Conservation (phyloP, 106 monocot genomes). For the Platanthera guangdongensis region DNA sequence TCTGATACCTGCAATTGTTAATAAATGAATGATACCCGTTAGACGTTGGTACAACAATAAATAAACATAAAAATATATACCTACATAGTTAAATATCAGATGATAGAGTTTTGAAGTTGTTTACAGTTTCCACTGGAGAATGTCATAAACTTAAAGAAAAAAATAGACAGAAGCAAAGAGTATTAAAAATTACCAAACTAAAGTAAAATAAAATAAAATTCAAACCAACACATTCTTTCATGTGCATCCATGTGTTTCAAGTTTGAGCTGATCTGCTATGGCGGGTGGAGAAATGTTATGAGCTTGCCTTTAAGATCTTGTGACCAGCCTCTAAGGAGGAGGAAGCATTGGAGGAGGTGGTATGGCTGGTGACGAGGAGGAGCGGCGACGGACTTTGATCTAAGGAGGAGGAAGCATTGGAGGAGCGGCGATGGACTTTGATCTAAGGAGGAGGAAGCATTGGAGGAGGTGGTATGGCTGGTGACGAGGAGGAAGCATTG, state of each 20-base stretch:
- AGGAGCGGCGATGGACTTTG: too few species aligned
- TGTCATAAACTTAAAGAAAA: neutral
- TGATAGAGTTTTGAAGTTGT: neutral
- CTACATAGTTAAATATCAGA: neutral
- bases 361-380: too few species aligned
- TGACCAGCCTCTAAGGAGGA: too few species aligned
- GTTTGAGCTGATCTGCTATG: neutral
- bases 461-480: too few species aligned
- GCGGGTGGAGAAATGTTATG: neutral
- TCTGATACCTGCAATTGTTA: slow-evolving; percentile 73
- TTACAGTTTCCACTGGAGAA: neutral
- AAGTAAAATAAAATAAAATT: neutral
- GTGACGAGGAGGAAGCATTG: too few species aligned
- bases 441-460: too few species aligned
- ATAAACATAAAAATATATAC: neutral
- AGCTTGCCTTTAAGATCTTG: too few species aligned
- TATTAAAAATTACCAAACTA: neutral
- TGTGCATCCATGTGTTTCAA: neutral
- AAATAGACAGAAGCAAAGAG: neutral
- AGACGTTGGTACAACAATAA: neutral
- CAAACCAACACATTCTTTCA: neutral
- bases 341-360: too few species aligned
- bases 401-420: too few species aligned
- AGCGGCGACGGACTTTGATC: too few species aligned
- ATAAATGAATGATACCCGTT: neutral